phyloP scores from a whole-genome alignment of 2,329 filamentous ascomycete genomes.

The Sarocladium strictum region DNA sequence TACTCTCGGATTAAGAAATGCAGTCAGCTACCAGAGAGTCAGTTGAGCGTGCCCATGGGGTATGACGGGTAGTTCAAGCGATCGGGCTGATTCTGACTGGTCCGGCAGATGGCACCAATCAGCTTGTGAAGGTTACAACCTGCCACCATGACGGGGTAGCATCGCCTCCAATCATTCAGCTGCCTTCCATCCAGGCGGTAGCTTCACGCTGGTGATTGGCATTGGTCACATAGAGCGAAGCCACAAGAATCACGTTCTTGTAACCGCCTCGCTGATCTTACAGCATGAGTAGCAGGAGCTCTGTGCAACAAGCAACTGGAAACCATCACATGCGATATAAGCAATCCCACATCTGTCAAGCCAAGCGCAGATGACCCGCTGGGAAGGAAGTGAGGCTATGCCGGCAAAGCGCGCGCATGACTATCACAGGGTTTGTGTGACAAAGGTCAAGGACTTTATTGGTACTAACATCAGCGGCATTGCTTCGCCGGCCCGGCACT shows the following conservation, averaged over 20 bases:
- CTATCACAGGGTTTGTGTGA: conserved; percentile 4
- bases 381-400: background rate
- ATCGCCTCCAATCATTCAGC: background rate
- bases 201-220: background rate
- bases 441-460: background rate
- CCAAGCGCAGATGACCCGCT: background rate
- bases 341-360: background rate
- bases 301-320: too few species aligned
- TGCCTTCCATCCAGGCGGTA: background rate
- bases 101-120: background rate
- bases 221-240: background rate
- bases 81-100: background rate
- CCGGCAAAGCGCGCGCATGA: background rate
- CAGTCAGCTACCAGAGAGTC: background rate
- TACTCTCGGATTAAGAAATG: too few species aligned
- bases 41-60: background rate
- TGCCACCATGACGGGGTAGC: background rate
- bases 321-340: too few species aligned
- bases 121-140: background rate
- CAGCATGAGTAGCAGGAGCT: background rate
- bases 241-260: background rate
- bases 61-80: background rate
- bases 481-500: background rate
- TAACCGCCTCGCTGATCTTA: background rate
- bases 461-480: background rate